phyloP scores from a whole-genome alignment of 148 eudicot species.

The Vaccinium macrocarpon region DNA sequence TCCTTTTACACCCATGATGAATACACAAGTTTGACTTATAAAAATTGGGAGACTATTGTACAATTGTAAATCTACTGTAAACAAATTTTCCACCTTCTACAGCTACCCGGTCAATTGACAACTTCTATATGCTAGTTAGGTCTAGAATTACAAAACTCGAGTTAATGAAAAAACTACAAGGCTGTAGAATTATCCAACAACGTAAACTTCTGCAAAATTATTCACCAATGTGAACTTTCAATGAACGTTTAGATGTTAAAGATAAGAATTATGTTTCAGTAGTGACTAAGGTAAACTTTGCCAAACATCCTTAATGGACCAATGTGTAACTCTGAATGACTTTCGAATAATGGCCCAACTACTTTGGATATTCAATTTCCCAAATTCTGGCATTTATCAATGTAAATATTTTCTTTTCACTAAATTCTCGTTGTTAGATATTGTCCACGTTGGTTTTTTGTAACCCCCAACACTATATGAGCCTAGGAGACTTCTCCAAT shows the following conservation, averaged over 20 bases:
- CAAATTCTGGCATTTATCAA: neutral
- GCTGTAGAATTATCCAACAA: neutral
- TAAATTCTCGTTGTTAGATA: neutral
- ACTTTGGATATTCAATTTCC: neutral
- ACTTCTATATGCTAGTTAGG: neutral
- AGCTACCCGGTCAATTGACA: neutral
- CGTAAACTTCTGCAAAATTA: neutral
- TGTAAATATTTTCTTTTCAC: constrained; percentile 2
- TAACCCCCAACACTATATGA: neutral
- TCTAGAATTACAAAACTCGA: neutral
- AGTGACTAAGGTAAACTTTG: neutral
- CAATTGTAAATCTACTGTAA: neutral
- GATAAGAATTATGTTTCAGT: neutral
- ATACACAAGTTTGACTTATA: neutral
- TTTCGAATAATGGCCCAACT: neutral
- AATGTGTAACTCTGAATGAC: neutral
- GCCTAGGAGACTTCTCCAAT: neutral
- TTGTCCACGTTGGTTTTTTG: neutral
- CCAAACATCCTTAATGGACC: neutral
- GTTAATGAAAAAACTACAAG: neutral
- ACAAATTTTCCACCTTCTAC: neutral
- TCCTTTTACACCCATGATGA: neutral
- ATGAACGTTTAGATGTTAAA: neutral
- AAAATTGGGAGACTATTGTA: neutral
- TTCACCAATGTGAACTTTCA: neutral